Conservation (phyloP, 2,329 filamentous ascomycete species). For the Talaromyces verruculosus region DNA sequence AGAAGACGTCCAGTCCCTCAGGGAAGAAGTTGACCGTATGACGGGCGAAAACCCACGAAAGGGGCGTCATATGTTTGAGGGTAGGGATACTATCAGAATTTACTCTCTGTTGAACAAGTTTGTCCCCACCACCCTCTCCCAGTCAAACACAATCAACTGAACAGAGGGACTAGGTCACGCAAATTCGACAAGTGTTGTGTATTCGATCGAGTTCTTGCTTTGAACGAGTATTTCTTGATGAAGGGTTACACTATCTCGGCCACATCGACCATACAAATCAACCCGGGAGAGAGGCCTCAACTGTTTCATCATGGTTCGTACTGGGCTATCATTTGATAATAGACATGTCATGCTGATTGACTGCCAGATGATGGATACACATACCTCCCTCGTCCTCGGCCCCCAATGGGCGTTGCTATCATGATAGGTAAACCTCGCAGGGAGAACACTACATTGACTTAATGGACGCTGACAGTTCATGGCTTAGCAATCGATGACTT, state of each 20-base stretch:
- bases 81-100: constrained; percentile 39
- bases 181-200: constrained; percentile 41
- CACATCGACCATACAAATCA: constrained; percentile 43
- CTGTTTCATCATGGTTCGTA: constrained; percentile 36
- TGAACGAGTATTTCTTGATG: constrained; percentile 46
- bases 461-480: neutral
- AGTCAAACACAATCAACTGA: neutral
- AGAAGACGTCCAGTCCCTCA: constrained; percentile 33
- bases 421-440: constrained; percentile 33
- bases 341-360: neutral
- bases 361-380: constrained; percentile 32
- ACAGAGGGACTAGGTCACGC: constrained; percentile 26
- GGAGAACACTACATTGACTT: neutral
- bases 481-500: constrained; percentile 34
- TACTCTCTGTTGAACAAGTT: constrained; percentile 43
- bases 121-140: neutral
- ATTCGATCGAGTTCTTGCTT: constrained; percentile 37
- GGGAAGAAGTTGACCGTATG: constrained; percentile 35
- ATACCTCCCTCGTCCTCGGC: constrained; percentile 36
- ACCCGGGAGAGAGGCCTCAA: constrained; percentile 42
- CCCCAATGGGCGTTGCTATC: constrained; percentile 35
- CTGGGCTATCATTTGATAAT: no score
- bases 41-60: constrained; percentile 30
- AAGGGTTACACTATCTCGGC: constrained; percentile 38
- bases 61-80: constrained; percentile 43